Percentiles rank a stretch among this genome's conserved stretches.
Conservation (phyloP, 2,329 filamentous ascomycete genomes). For the Aspergillus brunneoviolaceus region DNA sequence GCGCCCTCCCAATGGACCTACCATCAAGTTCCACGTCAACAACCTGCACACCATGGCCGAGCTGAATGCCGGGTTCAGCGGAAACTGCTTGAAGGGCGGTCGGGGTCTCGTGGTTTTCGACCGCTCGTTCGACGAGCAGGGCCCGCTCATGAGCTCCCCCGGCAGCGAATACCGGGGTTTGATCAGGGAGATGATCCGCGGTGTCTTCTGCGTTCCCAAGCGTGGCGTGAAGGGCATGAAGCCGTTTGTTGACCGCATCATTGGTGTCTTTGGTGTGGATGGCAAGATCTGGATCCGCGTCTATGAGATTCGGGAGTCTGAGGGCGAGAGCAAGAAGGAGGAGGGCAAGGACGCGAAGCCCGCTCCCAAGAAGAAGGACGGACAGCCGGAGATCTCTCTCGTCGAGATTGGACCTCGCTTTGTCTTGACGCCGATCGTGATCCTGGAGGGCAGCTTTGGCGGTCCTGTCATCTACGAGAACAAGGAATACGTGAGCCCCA, state of each 20-base stretch:
- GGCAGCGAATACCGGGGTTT: constrained; percentile 47
- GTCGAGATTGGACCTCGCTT: constrained; percentile 94
- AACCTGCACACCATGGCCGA: constrained; percentile 94
- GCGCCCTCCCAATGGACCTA: constrained; percentile 82
- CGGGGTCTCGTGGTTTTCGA: constrained; percentile 91
- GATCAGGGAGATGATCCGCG: constrained; percentile 83
- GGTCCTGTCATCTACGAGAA: constrained; percentile 98
- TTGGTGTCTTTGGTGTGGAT: constrained; percentile 86
- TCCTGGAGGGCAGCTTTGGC: constrained; percentile 91
- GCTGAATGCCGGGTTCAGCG: constrained; percentile 76
- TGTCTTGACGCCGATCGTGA: constrained; percentile 89
- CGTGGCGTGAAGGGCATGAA: constrained; percentile 80
- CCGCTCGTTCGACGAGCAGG: constrained; percentile 75
- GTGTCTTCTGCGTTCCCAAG: constrained; percentile 89
- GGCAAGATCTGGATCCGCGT: constrained; percentile 95
- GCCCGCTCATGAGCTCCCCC: constrained; percentile 66
- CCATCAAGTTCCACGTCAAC: constrained; percentile 55
- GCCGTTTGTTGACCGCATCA: constrained; percentile 93
- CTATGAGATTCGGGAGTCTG: constrained; percentile 87
- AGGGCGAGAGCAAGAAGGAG: constrained; percentile 55
- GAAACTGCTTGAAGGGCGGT: constrained; percentile 93
- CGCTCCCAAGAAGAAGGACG: constrained; percentile 47
- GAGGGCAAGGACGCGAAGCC: constrained; percentile 43
- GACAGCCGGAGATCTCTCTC: constrained; percentile 73
- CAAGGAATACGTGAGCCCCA: constrained; percentile 93